A percentile compares a stretch with the other conserved stretches of the same genome.
phyloP scores from a whole-genome alignment of 2,329 filamentous ascomycete species.

The Chrysoporthe austroafricana region DNA sequence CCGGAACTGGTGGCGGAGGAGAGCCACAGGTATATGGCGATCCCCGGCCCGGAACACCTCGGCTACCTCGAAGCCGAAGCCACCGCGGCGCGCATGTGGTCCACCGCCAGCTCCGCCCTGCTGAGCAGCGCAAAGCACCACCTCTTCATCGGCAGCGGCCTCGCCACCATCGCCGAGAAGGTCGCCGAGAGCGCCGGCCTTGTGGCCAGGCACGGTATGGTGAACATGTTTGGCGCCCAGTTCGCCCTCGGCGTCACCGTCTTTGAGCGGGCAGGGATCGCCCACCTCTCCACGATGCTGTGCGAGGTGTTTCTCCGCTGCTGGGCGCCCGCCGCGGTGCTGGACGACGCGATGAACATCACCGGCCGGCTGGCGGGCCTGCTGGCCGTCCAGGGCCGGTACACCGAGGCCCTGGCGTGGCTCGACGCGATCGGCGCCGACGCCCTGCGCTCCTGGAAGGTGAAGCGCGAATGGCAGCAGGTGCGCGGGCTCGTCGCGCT shows the following conservation, averaged over 20 bases:
- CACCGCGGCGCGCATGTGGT: conserved; percentile 84
- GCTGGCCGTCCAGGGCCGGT: conserved; percentile 69
- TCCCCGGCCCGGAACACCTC: conserved; percentile 79
- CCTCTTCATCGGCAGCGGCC: conserved; percentile 71
- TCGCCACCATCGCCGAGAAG: conserved; percentile 70
- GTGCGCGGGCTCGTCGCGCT: conserved; percentile 70
- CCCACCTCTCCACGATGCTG: conserved; percentile 58
- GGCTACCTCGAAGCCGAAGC: conserved; percentile 84
- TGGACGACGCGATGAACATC: conserved; percentile 80
- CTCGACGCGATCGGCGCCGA: conserved; percentile 52
- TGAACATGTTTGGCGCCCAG: conserved; percentile 73
- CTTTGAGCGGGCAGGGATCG: conserved; percentile 74
- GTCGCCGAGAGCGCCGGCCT: conserved; percentile 78
- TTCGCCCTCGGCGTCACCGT: conserved; percentile 73
- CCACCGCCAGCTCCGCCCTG: conserved; percentile 79
- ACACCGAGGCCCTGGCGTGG: conserved; percentile 66
- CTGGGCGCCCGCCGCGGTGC: conserved; percentile 59
- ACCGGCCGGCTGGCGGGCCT: conserved; percentile 72
- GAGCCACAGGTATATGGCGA: conserved; percentile 70
- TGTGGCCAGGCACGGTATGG: conserved; percentile 76
- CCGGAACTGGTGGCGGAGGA: conserved; percentile 73
- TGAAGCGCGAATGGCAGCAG: conserved; percentile 73
- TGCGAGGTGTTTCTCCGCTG: conserved; percentile 78
- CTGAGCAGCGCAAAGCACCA: conserved; percentile 84
- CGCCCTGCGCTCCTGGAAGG: conserved; percentile 72